Conservation (phyloP, 306 rosid species). For the Vigna trinervia region DNA sequence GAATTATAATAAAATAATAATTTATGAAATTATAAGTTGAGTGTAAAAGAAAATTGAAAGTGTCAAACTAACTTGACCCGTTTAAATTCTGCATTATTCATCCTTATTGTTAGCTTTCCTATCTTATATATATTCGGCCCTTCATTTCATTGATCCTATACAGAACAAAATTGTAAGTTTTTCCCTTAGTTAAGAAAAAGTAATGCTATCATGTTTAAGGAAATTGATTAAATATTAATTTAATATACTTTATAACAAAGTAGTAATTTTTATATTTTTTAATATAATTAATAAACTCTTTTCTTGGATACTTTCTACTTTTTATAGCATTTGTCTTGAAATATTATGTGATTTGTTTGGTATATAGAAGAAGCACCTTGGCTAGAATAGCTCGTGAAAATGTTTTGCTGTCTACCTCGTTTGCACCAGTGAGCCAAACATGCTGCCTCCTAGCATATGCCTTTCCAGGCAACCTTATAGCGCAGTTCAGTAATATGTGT, state of each 20-base stretch:
- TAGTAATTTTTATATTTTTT: not conserved
- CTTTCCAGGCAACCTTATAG: conserved; percentile 83
- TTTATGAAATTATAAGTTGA: too few species aligned
- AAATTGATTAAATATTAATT: not conserved
- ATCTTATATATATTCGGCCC: not conserved
- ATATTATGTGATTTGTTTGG: not conserved
- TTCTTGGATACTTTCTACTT: not conserved
- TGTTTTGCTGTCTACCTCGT: conserved; percentile 83
- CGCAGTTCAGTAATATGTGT: not conserved
- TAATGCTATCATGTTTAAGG: not conserved
- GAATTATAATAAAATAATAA: too few species aligned
- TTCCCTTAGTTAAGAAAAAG: not conserved
- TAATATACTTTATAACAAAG: not conserved
- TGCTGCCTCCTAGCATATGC: conserved; percentile 82
- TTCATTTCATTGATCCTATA: not conserved
- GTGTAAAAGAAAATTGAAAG: too few species aligned
- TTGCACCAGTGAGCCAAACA: conserved; percentile 88
- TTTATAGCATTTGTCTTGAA: not conserved
- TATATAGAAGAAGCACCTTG: conserved; percentile 57
- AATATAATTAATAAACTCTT: not conserved
- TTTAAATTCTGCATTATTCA: not conserved
- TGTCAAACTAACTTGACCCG: too few species aligned
- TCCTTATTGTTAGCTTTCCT: not conserved
- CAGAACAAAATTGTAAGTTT: not conserved
- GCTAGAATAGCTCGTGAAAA: conserved; percentile 95